Evolutionary conservation across 306 rosid genomes (phyloP), one percentile per base, ranked within the genome.

Genomic region (Quillaja saponaria): DNA sequence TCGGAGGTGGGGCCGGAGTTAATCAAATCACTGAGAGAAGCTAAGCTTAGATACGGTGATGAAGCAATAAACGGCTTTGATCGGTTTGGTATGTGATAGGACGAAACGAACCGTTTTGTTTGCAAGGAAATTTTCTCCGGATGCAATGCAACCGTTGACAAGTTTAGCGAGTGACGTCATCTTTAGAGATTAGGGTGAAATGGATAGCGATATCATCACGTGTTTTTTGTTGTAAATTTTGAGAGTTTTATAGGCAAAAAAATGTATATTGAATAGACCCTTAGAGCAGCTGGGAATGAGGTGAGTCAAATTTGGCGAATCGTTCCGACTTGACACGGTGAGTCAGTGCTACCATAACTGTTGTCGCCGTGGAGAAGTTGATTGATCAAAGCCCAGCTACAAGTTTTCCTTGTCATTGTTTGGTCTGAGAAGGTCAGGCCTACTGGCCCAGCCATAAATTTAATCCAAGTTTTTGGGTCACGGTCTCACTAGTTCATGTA

Each of bases 41-140:
- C 55, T 6, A 34, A 81, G 39, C 90, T 86, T 2, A 74, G 90
- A 58, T 82, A 88, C 67, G 92, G 96, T 1, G 77, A 85, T 16
- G 79, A 52, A 10, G 71, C 49, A 18, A 34, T 7, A 1, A 67
- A 61, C 48, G 66, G 67, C 37, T 61, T 58, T 0, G 68, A 70
- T 52, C 73, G 60, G 67, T 33, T 42, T 2, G 0, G 18, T 13
- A 13, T 4, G 55, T 54, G 38, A 40, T 15, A 1, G 35, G 61
- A 47, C 57, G 74, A 18, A 63, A 4, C 6, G 79, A 87, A 20
- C 85, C 91, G 0, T 87, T 84, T 18, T 85, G 66, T 87, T 87
- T n/a, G 89, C 91, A 3, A 80, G 96, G 53, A 87, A 87, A 58
- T 78, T 85, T 49, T 37, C 73, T 0, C 53, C 79, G 14, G 85